Base-by-base conservation (phyloP, 768 basidiomycete species). In the Terana coerulea region DNA sequence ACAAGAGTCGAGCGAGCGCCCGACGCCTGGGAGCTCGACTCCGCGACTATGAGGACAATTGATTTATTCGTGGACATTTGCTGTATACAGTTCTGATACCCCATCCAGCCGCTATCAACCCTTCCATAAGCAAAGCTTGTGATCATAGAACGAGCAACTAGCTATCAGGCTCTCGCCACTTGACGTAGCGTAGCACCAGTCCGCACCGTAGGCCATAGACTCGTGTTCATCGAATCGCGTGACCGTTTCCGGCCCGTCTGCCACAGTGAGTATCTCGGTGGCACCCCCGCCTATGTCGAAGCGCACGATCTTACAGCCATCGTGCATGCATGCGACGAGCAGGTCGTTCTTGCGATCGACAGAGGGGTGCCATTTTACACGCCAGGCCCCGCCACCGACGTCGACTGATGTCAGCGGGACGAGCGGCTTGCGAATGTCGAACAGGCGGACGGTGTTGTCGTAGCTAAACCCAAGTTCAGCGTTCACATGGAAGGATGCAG, bases 121-220 rank as follows among this genome's bases (percentile, higher is more conserved):
- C 39, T 67, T 70, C 95, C 95, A 99, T 15, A 94, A 60, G 64
- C 84, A 80, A 67, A 98, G 64, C 31, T 73, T 67, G 64, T 93
- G 91, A 62, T 99, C 97, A 62, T 98, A 99, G 70, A 99, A 99
- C 15, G 93, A 97, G 64, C 93, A 95, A 56, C 86, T 95, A 7
- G 84, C 93, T 31, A 98, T 75, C 46, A 87, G 49, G 2, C 83
- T 84, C 36, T 55, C 58, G 30, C 54, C 64, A 9, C 58, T 19
- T 15, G 31, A 52, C 25, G 63, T 53, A 15, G 67, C 69, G 51
- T 79, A 79, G 5, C 81, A 86, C 95, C 95, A 98, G 67, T 98
- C 94, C 2, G 74, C 88, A 0, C 95, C 95, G 64, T 98, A 98
- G 14, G 91, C 93, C 55, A 98, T 73, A 5, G 88, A 91, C 52